phyloP scores from a whole-genome alignment of 495 filamentous ascomycete species.

The Annulohypoxylon moriforme region DNA sequence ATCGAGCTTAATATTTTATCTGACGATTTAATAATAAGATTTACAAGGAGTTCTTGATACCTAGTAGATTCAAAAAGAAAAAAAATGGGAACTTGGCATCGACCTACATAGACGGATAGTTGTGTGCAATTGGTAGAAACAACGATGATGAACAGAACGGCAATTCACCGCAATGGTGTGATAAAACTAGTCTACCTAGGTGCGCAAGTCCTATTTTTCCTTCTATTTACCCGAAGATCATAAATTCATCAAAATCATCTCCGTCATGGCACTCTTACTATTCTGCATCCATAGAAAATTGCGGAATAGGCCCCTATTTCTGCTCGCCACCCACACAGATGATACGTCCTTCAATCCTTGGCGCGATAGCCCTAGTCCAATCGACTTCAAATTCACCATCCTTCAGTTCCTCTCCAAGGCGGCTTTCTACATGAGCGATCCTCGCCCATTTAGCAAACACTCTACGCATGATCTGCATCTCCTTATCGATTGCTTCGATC shows the following conservation, averaged over 20 bases:
- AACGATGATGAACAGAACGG: too few relatives aligned
- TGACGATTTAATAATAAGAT: too few relatives aligned
- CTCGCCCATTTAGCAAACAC: constrained; percentile 80
- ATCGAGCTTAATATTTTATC: too few relatives aligned
- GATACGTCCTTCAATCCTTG: constrained; percentile 81
- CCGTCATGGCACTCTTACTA: neutral
- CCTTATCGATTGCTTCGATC: constrained; percentile 49
- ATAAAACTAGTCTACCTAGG: too few relatives aligned
- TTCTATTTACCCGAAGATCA: constrained; percentile 14
- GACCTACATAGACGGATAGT: too few relatives aligned
- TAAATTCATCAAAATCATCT: constrained; percentile 8
- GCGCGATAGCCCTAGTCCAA: constrained; percentile 84
- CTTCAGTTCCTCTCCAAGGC: constrained; percentile 57
- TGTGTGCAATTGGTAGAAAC: too few relatives aligned
- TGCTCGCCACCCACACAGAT: constrained; percentile 42
- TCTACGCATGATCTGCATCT: constrained; percentile 65
- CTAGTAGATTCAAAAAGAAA: neutral
- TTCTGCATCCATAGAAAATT: neutral
- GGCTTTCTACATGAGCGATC: constrained; percentile 67
- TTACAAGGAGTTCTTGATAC: neutral
- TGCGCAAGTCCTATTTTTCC: neutral
- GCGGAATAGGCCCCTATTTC: neutral
- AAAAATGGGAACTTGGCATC: too few relatives aligned
- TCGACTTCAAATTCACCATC: constrained; percentile 70
- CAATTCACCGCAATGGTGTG: too few relatives aligned